Conservation (phyloP, 768 basidiomycete genomes). For the Boletus reticuloceps region DNA sequence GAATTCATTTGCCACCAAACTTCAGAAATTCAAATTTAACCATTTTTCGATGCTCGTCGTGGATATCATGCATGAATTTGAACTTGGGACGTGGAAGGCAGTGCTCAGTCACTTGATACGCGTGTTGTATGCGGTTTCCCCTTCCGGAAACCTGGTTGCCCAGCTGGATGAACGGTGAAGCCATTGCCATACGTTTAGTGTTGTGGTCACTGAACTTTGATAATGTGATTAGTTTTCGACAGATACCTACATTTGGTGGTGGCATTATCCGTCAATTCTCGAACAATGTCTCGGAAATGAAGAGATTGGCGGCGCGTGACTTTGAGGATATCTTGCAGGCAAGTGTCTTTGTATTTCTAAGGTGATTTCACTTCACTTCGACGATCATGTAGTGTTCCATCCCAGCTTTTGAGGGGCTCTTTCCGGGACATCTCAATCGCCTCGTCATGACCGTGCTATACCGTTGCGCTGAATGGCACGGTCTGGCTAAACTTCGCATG, state of each 20-base stretch:
- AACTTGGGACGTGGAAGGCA: slow-evolving; percentile 36
- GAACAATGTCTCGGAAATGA: too few species aligned
- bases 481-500: slow-evolving; percentile 9
- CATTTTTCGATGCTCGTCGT: slow-evolving; percentile 27
- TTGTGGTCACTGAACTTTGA: too few species aligned
- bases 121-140: slow-evolving; percentile 19
- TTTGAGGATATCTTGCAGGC: too few species aligned
- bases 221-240: slow-evolving; percentile 3
- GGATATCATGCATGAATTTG: slow-evolving; percentile 21
- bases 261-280: too few species aligned
- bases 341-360: too few species aligned
- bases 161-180: slow-evolving; percentile 23
- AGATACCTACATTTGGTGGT: not conserved
- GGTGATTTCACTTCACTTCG: too few species aligned
- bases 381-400: slow-evolving; percentile 22
- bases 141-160: slow-evolving; percentile 5
- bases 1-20: slow-evolving; percentile 34
- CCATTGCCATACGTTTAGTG: not conserved
- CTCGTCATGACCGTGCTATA: slow-evolving; percentile 25
- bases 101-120: slow-evolving; percentile 36
- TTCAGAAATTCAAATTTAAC: slow-evolving; percentile 17
- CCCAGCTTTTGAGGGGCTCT: slow-evolving; percentile 38
- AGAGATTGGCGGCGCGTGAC: too few species aligned
- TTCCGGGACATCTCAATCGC: slow-evolving; percentile 23
- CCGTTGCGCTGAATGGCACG: slow-evolving; percentile 34